phyloP scores from a whole-genome alignment of 257 asterid species.

The Fraxinus anomala region DNA sequence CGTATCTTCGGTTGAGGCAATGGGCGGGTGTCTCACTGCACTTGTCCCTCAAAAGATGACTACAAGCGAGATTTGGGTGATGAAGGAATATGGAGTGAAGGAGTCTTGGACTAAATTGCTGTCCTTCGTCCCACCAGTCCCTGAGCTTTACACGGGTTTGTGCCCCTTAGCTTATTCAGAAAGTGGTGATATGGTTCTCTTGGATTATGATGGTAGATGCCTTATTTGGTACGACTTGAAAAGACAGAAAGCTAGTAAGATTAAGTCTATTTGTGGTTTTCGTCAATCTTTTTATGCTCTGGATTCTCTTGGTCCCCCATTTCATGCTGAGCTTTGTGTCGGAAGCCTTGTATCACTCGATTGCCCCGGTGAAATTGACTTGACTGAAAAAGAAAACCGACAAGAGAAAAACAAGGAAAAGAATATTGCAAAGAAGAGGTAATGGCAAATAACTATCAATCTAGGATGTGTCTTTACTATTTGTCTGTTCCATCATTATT shows the following conservation, averaged over 20 bases:
- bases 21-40: background rate
- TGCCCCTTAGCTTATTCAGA: background rate
- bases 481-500: background rate
- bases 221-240: background rate
- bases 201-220: slow-evolving; percentile 1
- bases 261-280: background rate
- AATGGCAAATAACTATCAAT: background rate
- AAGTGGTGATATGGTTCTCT: background rate
- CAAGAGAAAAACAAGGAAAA: background rate
- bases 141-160: background rate
- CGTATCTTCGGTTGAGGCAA: too few relatives aligned
- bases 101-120: background rate
- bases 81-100: slow-evolving; percentile 6
- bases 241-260: background rate
- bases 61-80: slow-evolving; percentile 1
- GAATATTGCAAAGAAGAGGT: background rate
- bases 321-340: background rate
- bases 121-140: background rate
- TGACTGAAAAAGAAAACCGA: background rate
- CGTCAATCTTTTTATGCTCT: background rate
- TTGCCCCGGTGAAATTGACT: background rate
- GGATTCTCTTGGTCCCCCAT: background rate
- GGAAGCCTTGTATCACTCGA: background rate
- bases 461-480: background rate
- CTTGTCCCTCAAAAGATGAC: background rate